Evolutionary conservation across 305 asterid species (phyloP).

Genomic region (Solanum hybrid): DNA sequence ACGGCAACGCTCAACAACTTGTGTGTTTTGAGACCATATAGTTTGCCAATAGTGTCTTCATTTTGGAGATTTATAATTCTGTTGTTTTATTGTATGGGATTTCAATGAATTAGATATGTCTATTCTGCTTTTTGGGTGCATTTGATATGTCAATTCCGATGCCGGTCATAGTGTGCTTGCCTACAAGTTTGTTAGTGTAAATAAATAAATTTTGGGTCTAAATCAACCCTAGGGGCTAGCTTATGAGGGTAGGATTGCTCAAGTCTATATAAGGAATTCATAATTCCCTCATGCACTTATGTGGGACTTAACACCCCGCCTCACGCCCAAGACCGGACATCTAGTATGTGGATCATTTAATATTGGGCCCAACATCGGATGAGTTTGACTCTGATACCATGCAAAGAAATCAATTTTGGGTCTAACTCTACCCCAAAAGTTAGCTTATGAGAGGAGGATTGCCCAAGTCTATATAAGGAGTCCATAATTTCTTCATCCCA

Average conservation of each 20-base stretch:
- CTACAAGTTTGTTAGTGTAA: not conserved
- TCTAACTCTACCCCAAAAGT: not conserved
- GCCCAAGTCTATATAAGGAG: not conserved
- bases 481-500: not conserved
- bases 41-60: not conserved
- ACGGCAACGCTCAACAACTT: not conserved
- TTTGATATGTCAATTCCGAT: not conserved
- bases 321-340: not conserved
- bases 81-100: not conserved
- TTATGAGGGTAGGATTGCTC: not conserved
- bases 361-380: not conserved
- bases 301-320: not conserved
- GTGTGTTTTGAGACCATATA: not conserved
- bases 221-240: not conserved
- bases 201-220: not conserved
- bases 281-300: not conserved
- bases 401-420: not conserved
- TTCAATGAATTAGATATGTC: not conserved
- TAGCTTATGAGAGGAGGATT: not conserved
- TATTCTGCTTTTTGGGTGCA: not conserved
- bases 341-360: not conserved
- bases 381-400: not conserved
- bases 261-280: not conserved
- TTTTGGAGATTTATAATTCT: not conserved
- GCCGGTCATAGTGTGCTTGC: not conserved